Base-by-base conservation (phyloP, 495 filamentous ascomycete species). In the Glutinoglossum americanum region DNA sequence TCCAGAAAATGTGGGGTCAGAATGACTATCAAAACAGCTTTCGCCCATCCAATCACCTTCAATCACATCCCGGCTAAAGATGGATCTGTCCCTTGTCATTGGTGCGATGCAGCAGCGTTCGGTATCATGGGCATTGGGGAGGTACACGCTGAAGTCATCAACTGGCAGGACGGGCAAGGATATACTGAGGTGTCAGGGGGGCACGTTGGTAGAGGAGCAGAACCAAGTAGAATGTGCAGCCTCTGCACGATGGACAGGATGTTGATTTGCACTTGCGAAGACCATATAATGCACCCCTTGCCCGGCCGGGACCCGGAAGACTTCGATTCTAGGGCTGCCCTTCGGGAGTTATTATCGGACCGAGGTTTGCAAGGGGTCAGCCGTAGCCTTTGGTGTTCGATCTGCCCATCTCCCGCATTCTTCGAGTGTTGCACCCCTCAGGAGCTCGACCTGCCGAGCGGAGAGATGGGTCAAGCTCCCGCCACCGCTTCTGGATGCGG, bases 41-140 rank as follows among this genome's bases (percentile, higher is more conserved):
- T 70, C 56, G 62, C 67, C 11, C 70, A 74, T 54, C 72, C 72
- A 0, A 66, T 75, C 27, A 45, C 55, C 30, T 74, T 71, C 64
- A 66, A 67, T 15, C 62, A 69, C 51, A 59, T 63, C 19, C 59
- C 63, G 1, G 54, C 59, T 11, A 48, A 61, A 9, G 62, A 65
- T 33, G 61, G 60, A 47, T 51, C 54, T 0, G 32, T 58, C 6
- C 63, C 67, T 0, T 75, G 72, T 56, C 60, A 71, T 57, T 75
- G 68, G 65, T 75, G 72, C 57, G 57, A 59, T 26, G 61, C 65
- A 23, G 54, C 65, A 30, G 28, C 60, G 8, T 70, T 69, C 32
- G 68, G 71, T 3, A 60, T 75, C 8, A 57, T 73, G 1, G 70
- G 73, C 32, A 57, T 68, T 8, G 71, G 67, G 2, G 55, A 47